A percentile compares a stretch with the other conserved stretches of the same genome.
phyloP scores from a whole-genome alignment of 1,284 basidiomycete genomes.

The Puccinia horiana region DNA sequence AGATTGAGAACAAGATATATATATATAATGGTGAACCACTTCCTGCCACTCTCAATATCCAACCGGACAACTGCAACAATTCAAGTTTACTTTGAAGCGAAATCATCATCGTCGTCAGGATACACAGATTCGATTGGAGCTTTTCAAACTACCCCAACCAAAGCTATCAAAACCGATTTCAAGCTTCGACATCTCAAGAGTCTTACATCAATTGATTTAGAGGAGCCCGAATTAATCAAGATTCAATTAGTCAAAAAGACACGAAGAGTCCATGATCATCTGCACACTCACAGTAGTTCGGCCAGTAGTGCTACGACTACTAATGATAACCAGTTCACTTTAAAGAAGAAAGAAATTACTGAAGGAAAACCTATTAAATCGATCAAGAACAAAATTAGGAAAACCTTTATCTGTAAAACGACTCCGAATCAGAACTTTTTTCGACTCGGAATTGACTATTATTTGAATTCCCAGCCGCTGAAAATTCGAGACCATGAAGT shows the following conservation, averaged over 20 bases:
- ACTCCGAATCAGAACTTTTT: conserved; percentile 12
- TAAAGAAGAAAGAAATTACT: not conserved
- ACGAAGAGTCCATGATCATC: not conserved
- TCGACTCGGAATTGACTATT: conserved; percentile 3
- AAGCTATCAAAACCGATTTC: conserved; percentile 39
- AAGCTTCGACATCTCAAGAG: conserved; percentile 1
- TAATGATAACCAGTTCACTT: not conserved
- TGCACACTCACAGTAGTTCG: not conserved
- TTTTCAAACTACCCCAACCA: conserved; percentile 40
- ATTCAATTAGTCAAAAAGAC: conserved; percentile 17
- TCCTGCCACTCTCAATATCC: conserved; percentile 35
- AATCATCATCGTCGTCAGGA: not conserved
- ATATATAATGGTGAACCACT: not conserved
- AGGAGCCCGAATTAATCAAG: conserved; percentile 16
- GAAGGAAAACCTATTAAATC: not conserved
- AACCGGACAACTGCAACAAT: conserved; percentile 34
- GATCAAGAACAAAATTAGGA: not conserved
- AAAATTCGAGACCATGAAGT: not conserved
- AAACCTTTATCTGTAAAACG: not conserved
- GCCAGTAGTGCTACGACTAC: not conserved
- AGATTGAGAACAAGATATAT: not conserved
- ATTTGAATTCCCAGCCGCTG: conserved; percentile 17
- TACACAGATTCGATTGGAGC: conserved; percentile 27
- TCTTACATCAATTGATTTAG: conserved; percentile 20
- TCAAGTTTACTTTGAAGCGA: conserved; percentile 17